Percentiles rank a stretch among this genome's conserved stretches.
phyloP scores from a whole-genome alignment of 768 basidiomycete species.

The Boletus barrowsii region DNA sequence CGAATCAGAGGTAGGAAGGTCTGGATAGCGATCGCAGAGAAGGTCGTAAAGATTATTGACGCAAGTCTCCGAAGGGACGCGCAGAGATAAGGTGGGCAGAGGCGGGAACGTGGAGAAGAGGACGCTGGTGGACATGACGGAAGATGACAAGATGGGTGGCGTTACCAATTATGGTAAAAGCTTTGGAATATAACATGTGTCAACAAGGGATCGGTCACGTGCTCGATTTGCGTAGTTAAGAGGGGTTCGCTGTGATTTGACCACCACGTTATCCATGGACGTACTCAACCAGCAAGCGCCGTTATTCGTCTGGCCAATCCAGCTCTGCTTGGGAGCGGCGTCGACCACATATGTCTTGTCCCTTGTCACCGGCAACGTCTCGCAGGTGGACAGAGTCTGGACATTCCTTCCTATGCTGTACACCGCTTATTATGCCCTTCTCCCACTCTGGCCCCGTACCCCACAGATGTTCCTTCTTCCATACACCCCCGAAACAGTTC shows the following conservation, averaged over 20 bases:
- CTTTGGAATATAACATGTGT: constrained; percentile 18
- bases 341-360: constrained; percentile 54
- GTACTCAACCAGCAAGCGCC: constrained; percentile 23
- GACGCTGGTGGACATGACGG: constrained; percentile 46
- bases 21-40: constrained; percentile 44
- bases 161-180: constrained; percentile 10
- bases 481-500: constrained; percentile 49
- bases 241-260: neutral
- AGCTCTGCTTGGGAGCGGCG: constrained; percentile 54
- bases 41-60: constrained; percentile 42
- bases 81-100: constrained; percentile 53
- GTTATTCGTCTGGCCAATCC: constrained; percentile 57
- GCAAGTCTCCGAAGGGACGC: constrained; percentile 39
- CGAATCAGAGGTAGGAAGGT: constrained; percentile 41
- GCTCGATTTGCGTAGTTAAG: neutral
- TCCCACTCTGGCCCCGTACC: constrained; percentile 54
- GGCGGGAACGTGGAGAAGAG: constrained; percentile 61
- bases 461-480: constrained; percentile 44
- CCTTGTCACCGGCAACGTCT: constrained; percentile 72
- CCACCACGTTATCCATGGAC: constrained; percentile 7
- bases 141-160: constrained; percentile 4
- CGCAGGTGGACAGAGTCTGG: constrained; percentile 84
- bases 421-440: constrained; percentile 74
- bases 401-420: constrained; percentile 81
- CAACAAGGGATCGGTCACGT: constrained; percentile 9